phyloP scores from a whole-genome alignment of 1,139 yeast genomes.

The Suzukiozyma palmioleophila region DNA sequence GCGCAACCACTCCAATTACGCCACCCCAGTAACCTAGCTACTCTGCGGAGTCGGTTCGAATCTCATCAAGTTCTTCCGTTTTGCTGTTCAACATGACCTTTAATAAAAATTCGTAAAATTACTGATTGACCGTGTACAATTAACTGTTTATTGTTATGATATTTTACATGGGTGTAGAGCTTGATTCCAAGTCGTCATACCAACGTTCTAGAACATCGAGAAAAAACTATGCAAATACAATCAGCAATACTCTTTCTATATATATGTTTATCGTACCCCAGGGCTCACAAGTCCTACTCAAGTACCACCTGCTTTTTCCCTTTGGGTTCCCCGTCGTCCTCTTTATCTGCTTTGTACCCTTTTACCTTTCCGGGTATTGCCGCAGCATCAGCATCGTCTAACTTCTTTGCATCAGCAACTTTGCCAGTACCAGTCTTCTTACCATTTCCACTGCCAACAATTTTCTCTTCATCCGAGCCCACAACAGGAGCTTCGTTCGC shows the following conservation, averaged over 20 bases:
- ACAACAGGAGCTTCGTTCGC: constrained; percentile 47
- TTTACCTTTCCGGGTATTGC: constrained; percentile 5
- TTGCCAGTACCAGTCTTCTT: constrained; percentile 10
- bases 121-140: no score
- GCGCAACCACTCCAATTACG: no score
- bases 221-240: no score
- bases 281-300: background rate
- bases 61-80: no score
- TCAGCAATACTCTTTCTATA: no score
- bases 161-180: background rate
- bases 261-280: no score
- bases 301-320: background rate
- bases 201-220: no score
- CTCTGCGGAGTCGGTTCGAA: no score
- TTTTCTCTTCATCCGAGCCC: constrained; percentile 37
- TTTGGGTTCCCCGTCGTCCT: constrained; percentile 3
- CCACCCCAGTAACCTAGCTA: no score
- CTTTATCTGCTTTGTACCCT: constrained; percentile 1
- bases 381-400: constrained; percentile 2
- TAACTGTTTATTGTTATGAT: no score
- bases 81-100: no score
- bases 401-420: constrained; percentile 2
- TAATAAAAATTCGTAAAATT: no score
- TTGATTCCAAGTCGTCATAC: background rate
- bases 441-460: constrained; percentile 18